Evolutionary conservation across 176 grass and related monocot genomes (phyloP), one percentile per base, ranked within the genome.

Genomic region (Avena atlantica): DNA sequence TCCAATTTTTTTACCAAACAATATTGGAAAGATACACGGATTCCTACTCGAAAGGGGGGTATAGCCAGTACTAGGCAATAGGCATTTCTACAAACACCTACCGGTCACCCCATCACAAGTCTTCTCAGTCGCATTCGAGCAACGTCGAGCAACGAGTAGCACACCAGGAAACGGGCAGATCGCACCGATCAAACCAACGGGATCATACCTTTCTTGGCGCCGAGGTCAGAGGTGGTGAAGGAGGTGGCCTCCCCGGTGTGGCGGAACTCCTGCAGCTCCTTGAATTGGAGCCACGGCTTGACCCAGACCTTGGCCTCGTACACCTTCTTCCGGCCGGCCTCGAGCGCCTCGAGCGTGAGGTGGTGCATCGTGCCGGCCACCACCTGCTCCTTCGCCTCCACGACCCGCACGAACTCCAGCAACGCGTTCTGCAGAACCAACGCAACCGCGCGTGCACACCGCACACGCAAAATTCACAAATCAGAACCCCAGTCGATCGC

Each of bases 271-370:
- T 95, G 89, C 36, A 98, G 96, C 83, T 95, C 89, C 88, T 98
- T 98, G 86, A 89, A 95, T 70, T 98, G 73, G 60, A 93, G 89
- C 93, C 96, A 98, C 2, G 96, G 96, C 84, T 98, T 98, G 81
- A 95, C 88, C 96, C 91, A 98, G 24, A 98, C 93, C 90, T 98
- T 95, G 25, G 96, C 96, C 88, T 98, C 91, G 75, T 93, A 98
- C 17, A 98, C 42, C 88, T 93, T 98, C 91, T 98, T 98, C 29
- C 60, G 80, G 15, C 93, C 95, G 12, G 83, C 95, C 14, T 98
- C 93, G 14, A 94, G 76, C 50, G 78, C 93, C 90, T 95, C 96
- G 62, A 98, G 50, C 27, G 93, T 98, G 79, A 98, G 88, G 86
- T 98, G 88, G 74, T 98, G 91, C 80, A 98, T 48, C 50, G 80